Conservation (phyloP, 371 early-diverging fungal species). For the Catenaria anguillulae region DNA sequence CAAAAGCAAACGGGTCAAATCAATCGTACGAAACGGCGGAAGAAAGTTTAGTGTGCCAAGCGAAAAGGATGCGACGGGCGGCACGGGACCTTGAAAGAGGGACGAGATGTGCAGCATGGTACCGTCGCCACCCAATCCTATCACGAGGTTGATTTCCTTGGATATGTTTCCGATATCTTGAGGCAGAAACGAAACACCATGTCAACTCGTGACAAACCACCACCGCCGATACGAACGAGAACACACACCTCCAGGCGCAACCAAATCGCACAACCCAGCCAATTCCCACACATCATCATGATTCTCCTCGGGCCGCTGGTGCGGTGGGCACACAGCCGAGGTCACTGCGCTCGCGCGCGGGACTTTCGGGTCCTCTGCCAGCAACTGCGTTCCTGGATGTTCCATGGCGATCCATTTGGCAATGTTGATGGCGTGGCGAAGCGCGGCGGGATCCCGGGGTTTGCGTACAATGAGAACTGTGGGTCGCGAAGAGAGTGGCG, state of each 20-base stretch:
- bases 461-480: neutral
- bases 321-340: neutral
- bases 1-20: neutral
- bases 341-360: neutral
- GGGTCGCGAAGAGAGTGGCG: no score
- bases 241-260: neutral
- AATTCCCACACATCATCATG: neutral
- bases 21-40: slow-evolving; percentile 51
- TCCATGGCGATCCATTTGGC: neutral
- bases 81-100: slow-evolving; percentile 58
- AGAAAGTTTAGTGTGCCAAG: slow-evolving; percentile 86
- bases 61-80: slow-evolving; percentile 82
- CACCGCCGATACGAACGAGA: no score
- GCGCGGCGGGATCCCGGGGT: neutral
- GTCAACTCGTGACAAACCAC: neutral
- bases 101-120: slow-evolving; percentile 81
- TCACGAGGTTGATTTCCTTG: slow-evolving; percentile 45
- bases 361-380: neutral
- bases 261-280: neutral
- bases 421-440: neutral
- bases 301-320: neutral
- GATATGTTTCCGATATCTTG: neutral
- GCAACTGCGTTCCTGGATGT: neutral
- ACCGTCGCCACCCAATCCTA: slow-evolving; percentile 93
- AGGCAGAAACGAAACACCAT: neutral